Base-by-base conservation (phyloP, 139 green algal genomes). In the Chlamydomonas eustigma region DNA sequence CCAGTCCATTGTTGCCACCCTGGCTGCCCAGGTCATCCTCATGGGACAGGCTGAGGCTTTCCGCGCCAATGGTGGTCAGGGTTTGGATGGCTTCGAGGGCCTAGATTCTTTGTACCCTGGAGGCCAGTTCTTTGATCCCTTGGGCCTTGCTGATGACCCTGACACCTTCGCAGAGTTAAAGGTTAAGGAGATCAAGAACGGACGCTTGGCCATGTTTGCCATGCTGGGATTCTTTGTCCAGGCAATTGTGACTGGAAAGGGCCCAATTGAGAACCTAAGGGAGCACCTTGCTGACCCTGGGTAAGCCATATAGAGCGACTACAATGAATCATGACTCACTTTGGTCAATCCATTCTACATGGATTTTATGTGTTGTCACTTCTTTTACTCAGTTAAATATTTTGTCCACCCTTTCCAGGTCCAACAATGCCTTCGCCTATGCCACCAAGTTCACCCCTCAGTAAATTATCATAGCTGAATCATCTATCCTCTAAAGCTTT, bases 141-240 rank as follows among this genome's bases (percentile, higher is more conserved):
- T 64, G 68, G 37, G 38, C 68, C 68, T 75, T 37, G 68, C 68
- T 75, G 68, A 75, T 85, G 93, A 97, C 91, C 93, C 94, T 73
- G 92, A 95, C 83, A 91, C 91, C 79, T 88, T 97, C 50, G 89
- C 92, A 67, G 91, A 95, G 89, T 89, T 94, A 35, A 90, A 89
- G 80, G 85, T 91, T 1, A 87, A 87, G 82, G 82, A 87, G 78
- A 78, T 87, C 78, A 84, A 84, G 82, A 87, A 80, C 67, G 77
- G 73, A 51, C 75, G 75, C 66, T 67, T 80, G 24, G 75, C 75
- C 66, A 80, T 80, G 75, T 80, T 80, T 66, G 39, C 64, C 64
- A 69, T 50, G n/a, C 64, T 79, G 2, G 75, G 75, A 64, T 93
- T 94, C 90, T 96, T 95, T 76, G 84, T 95, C 1, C 92, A 97